These are phyloP conservation scores for Kazachstania psychrophila DNA, from an alignment of 805 yeast genomes.

Conservation along the genomic window DNA sequence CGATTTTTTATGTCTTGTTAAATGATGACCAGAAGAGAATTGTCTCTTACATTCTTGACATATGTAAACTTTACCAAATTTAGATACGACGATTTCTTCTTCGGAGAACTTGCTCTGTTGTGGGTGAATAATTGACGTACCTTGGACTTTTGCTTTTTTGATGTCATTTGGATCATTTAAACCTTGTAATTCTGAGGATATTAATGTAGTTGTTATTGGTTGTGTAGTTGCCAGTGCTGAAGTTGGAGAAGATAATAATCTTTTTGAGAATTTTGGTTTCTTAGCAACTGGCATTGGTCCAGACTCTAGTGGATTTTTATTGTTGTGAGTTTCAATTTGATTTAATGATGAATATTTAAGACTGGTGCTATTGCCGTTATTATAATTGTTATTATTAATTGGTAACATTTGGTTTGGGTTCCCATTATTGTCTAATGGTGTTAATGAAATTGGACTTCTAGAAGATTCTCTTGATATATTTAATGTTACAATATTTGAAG, in stretches of 20 bases:
- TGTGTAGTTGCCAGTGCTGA: slow-evolving; percentile 4
- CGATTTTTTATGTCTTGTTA: slow-evolving; percentile 32
- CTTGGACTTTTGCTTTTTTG: slow-evolving; percentile 5
- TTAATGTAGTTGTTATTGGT: slow-evolving; percentile 3
- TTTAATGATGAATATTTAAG: slow-evolving; percentile 7
- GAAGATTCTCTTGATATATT: slow-evolving; percentile 29
- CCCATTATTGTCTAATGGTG: background rate
- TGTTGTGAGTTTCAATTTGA: slow-evolving; percentile 4
- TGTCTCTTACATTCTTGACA: slow-evolving; percentile 31
- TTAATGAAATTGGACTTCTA: slow-evolving; percentile 21
- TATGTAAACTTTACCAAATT: slow-evolving; percentile 29
- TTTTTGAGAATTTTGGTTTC: slow-evolving; percentile 3
- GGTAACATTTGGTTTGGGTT: slow-evolving; percentile 2
- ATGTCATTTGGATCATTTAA: background rate
- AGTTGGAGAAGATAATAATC: slow-evolving; percentile 7
- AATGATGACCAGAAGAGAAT: slow-evolving; percentile 32
- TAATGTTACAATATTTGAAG: slow-evolving; percentile 28
- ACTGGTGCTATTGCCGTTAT: background rate
- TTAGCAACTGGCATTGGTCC: slow-evolving; percentile 1
- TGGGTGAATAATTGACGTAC: slow-evolving; percentile 8
- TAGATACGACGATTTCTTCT: slow-evolving; percentile 27
- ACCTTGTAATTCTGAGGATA: slow-evolving; percentile 1
- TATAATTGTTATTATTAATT: background rate
- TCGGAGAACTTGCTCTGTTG: slow-evolving; percentile 24
- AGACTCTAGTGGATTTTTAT: slow-evolving; percentile 6